phyloP scores from a whole-genome alignment of 352 stramenopile species.

The Plasmopara viticola region DNA sequence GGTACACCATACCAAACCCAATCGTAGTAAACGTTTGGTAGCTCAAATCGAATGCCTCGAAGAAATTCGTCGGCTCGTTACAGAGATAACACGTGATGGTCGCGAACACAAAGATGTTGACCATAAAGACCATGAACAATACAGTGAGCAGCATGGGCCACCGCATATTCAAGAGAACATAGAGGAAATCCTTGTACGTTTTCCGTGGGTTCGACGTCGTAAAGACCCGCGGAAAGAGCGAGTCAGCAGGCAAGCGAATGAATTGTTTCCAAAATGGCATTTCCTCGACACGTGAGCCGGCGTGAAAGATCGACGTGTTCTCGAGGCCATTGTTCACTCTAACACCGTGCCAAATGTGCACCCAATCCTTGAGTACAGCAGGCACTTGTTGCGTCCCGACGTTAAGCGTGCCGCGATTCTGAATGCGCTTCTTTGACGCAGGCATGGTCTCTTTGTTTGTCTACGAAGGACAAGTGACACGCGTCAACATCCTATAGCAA shows the following conservation, averaged over 20 bases:
- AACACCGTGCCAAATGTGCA: constrained; percentile 79
- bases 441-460: constrained; percentile 30
- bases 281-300: constrained; percentile 50
- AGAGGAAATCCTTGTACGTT: constrained; percentile 79
- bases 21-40: constrained; percentile 86
- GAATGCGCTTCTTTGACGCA: constrained; percentile 74
- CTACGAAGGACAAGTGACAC: background rate
- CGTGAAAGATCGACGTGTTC: constrained; percentile 56
- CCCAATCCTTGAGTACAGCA: constrained; percentile 59
- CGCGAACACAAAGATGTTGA: constrained; percentile 62
- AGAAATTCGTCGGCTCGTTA: constrained; percentile 43
- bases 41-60: constrained; percentile 64
- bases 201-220: constrained; percentile 56
- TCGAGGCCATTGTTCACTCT: constrained; percentile 38
- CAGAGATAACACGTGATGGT: constrained; percentile 40
- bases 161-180: constrained; percentile 77
- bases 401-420: constrained; percentile 41
- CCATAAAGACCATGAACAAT: constrained; percentile 48
- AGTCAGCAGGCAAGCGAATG: constrained; percentile 56
- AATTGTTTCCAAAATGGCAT: constrained; percentile 70
- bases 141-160: constrained; percentile 68
- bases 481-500: background rate
- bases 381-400: constrained; percentile 51
- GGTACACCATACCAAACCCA: constrained; percentile 75
- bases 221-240: constrained; percentile 60